Evolutionary conservation across 2,329 filamentous ascomycete genomes (phyloP).

Genomic region (Cladosporium sp.): DNA sequence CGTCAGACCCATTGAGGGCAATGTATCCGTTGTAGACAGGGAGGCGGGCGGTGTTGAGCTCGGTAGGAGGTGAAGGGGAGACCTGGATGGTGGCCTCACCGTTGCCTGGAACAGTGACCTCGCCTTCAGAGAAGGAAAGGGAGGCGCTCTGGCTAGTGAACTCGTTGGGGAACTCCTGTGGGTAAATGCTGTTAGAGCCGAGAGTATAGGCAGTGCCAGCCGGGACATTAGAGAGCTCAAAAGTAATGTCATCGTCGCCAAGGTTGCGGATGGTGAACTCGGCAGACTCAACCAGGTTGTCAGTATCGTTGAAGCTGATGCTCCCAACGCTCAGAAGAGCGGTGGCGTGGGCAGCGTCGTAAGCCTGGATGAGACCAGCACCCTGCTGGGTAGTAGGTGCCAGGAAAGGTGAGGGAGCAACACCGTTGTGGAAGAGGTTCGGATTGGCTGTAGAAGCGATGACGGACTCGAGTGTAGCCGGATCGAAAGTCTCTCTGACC

Average conservation of each 20-base stretch:
- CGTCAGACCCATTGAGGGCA: slow-evolving; percentile 20
- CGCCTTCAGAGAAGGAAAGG: slow-evolving; percentile 19
- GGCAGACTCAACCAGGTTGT: slow-evolving; percentile 47
- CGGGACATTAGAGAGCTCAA: slow-evolving; percentile 50
- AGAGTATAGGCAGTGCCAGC: slow-evolving; percentile 53
- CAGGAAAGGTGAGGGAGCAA: slow-evolving; percentile 25
- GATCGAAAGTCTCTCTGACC: slow-evolving; percentile 26
- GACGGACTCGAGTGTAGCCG: slow-evolving; percentile 25
- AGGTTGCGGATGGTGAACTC: slow-evolving; percentile 56
- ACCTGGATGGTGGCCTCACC: slow-evolving; percentile 21
- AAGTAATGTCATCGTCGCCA: slow-evolving; percentile 46
- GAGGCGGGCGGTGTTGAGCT: slow-evolving; percentile 24
- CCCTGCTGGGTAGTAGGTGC: slow-evolving; percentile 58
- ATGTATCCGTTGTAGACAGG: slow-evolving; percentile 34
- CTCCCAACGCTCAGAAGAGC: slow-evolving; percentile 53
- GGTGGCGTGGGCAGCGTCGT: slow-evolving; percentile 54
- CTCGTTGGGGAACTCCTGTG: slow-evolving; percentile 20
- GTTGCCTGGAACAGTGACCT: slow-evolving; percentile 18
- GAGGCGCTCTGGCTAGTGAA: slow-evolving; percentile 19
- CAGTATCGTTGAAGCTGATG: slow-evolving; percentile 62
- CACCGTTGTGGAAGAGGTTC: slow-evolving; percentile 28
- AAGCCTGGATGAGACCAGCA: slow-evolving; percentile 56
- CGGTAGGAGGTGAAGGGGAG: slow-evolving; percentile 18
- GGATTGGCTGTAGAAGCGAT: slow-evolving; percentile 24
- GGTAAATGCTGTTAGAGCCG: slow-evolving; percentile 14